Evolutionary conservation across 1,139 yeast species (phyloP), one percentile per base, ranked within the genome.

Genomic region (Zygoascus meyerae): DNA sequence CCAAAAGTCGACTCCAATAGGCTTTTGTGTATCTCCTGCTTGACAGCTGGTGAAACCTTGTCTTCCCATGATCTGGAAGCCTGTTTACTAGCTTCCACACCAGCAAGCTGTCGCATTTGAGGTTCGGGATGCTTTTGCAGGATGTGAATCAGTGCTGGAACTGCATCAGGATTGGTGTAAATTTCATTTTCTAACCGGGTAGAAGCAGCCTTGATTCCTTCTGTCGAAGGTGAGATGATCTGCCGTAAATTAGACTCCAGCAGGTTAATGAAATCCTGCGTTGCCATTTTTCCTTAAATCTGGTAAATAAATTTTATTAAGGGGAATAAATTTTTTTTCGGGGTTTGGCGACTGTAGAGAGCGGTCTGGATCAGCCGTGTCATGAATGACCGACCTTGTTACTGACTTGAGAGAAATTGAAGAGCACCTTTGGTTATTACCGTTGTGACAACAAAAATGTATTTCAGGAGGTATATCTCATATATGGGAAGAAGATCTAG

Each of bases 1-100:
- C 74, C 72, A 66, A 89, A 81, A 39, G 95, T 81, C 54, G 80
- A 75, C 55, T 77, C 75, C 58, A 92, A 74, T 59, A 90, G 67
- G 21, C 92, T 74, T 38, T 73, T 71, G 63, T 86, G 82, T 63
- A 92, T 81, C 7, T 73, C 58, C 21, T 68, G 77, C 57, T 52
- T 50, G 83, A 44, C 79, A 63, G 32, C 48, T 3, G 39, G n/a
- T 29, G 64, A 14, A 17, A 42, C 38, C 16, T 18, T 31, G n/a
- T 35, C 56, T 35, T 73, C 78, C 98, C 98, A 92, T 62, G 80
- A 81, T 55, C 75, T 73, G 46, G 75, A 62, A 44, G 87, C 80
- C 62, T 85, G 77, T 68, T 94, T 92, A 70, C 96, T 81, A 39
- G 90, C 90, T 69, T 92, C 98, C 51, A 92, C 96, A 52, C 97